Evolutionary conservation across 2,329 filamentous ascomycete genomes (phyloP).

Genomic region (Colletotrichum sp.): DNA sequence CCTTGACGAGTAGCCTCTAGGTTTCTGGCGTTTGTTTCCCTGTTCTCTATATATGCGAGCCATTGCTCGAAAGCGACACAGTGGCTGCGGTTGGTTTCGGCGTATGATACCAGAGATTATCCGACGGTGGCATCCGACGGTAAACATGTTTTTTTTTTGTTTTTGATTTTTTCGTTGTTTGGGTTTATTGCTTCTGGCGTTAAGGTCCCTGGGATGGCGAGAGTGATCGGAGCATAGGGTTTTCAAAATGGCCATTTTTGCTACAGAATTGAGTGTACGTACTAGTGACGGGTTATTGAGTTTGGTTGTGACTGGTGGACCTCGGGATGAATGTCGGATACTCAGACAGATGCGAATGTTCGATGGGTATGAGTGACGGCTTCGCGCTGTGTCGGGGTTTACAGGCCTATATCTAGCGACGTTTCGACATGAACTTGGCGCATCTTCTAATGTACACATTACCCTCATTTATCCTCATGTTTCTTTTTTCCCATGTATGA

Average conservation of each 20-base stretch:
- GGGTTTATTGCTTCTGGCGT: slow-evolving; percentile 5
- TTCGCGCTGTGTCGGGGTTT: background rate
- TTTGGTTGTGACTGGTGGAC: background rate
- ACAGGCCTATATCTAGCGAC: background rate
- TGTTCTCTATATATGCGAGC: background rate
- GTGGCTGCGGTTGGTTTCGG: background rate
- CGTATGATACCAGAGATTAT: slow-evolving; percentile 16
- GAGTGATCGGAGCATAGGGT: background rate
- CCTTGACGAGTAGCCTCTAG: slow-evolving; percentile 27
- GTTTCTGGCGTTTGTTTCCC: slow-evolving; percentile 53
- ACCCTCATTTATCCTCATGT: background rate
- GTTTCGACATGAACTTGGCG: background rate
- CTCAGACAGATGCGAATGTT: background rate
- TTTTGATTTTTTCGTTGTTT: background rate
- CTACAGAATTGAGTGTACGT: background rate
- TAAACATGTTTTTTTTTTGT: background rate
- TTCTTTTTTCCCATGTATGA: background rate
- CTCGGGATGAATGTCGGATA: background rate
- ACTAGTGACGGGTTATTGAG: background rate
- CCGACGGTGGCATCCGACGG: background rate
- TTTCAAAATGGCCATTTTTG: background rate
- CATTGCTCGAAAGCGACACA: background rate
- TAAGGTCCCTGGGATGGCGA: background rate
- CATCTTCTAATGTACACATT: slow-evolving; percentile 13
- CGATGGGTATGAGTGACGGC: background rate